Evolutionary conservation across 495 filamentous ascomycete genomes (phyloP), one percentile per base, ranked within the genome.

Genomic region (Aspergillus incahuasiensis): DNA sequence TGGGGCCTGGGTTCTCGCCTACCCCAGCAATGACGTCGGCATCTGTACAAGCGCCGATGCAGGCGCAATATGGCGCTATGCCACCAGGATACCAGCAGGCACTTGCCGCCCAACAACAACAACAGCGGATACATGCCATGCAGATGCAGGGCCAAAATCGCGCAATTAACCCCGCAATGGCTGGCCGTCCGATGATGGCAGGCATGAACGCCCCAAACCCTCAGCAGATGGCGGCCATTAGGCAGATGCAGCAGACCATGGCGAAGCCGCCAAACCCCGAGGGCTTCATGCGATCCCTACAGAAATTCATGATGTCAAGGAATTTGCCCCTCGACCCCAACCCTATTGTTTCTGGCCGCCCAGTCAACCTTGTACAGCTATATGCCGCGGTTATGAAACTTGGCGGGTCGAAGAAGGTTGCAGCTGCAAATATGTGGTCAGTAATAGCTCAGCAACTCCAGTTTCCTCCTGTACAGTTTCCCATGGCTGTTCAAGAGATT

Each of bases 391-490:
- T 96, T 6, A 80, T 85, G 66, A 87, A 85, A 58, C 79, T 87
- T 64, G 87, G 87, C 16, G 94, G 94, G 2, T 95, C 86, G 35
- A 86, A 84, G 66, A 86, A 81, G 57, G 79, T 95, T 6, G 84
- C 81, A 0, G 74, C 74, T 20, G 76, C 76, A 18, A 86, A 88
- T 54, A 72, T 76, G 57, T 97, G 92, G 92, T 76, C 78, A 7
- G 79, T 81, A 20, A 74, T 95, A 47, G 84, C 90, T 1, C 80
- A 82, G 35, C 71, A 77, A 22, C 71, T 97, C 51, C 82, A 85
- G 13, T 86, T 91, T 50, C 74, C 80, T 15, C 81, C 73, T 20
- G 74, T 82, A 54, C 88, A 91, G 60, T 75, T 83, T 52, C 86
- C 82, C 2, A 74, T 74, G 16, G 87, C 84, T 0, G 76, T 80